These are phyloP conservation scores for Pleurotus cornucopiae DNA, from an alignment of 768 basidiomycete species.

Conservation along the genomic window DNA sequence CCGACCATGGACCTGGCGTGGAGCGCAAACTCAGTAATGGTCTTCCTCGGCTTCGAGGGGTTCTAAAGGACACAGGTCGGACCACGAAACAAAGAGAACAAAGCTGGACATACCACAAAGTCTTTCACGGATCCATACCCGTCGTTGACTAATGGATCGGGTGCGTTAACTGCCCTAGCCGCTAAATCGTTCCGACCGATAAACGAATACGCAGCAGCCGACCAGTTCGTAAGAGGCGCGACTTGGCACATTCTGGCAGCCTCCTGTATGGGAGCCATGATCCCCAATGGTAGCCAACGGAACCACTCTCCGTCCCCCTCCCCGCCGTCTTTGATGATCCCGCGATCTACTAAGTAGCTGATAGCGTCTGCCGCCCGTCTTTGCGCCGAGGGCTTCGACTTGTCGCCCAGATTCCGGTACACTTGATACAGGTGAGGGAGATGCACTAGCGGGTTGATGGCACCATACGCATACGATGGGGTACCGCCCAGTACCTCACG, in stretches of 20 bases:
- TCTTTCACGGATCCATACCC: slow-evolving; percentile 58
- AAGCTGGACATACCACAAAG: slow-evolving; percentile 40
- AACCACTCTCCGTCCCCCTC: slow-evolving; percentile 32
- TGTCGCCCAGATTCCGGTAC: slow-evolving; percentile 60
- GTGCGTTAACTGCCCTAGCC: slow-evolving; percentile 46
- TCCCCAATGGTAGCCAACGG: slow-evolving; percentile 59
- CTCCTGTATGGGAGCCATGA: slow-evolving; percentile 78
- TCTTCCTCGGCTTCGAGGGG: slow-evolving; percentile 41
- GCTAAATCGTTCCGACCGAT: slow-evolving; percentile 77
- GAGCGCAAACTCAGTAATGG: slow-evolving; percentile 46
- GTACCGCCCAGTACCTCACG: slow-evolving; percentile 47
- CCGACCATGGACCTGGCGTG: slow-evolving; percentile 45
- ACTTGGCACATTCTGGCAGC: slow-evolving; percentile 82
- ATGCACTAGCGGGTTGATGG: slow-evolving; percentile 50
- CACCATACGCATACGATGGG: slow-evolving; percentile 60
- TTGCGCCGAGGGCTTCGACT: slow-evolving; percentile 42
- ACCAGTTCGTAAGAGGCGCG: slow-evolving; percentile 73
- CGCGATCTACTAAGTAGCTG: slow-evolving; percentile 42
- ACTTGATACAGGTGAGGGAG: slow-evolving; percentile 50
- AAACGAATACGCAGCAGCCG: slow-evolving; percentile 58
- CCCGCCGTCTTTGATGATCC: slow-evolving; percentile 34
- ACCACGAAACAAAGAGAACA: no score
- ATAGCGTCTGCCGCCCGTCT: slow-evolving; percentile 68
- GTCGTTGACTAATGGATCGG: slow-evolving; percentile 41
- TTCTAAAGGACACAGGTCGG: slow-evolving; percentile 32